These are phyloP conservation scores for Mallotus japonicus DNA, from an alignment of 441 rosid genomes.

Conservation along the genomic window DNA sequence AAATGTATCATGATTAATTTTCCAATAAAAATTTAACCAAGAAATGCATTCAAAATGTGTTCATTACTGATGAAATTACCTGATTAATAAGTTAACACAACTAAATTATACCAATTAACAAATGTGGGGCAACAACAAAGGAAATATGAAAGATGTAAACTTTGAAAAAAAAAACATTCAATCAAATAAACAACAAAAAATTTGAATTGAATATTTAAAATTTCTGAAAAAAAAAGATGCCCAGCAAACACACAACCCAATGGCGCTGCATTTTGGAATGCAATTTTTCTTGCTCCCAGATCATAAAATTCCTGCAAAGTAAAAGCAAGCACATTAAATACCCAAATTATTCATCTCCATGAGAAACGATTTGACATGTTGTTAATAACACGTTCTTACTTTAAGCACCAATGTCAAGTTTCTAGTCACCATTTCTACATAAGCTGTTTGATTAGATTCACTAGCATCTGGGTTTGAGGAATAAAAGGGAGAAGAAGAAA, in stretches of 20 bases:
- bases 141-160: no score
- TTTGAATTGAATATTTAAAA: no score
- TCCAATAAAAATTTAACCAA: no score
- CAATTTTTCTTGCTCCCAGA: constrained; percentile 16
- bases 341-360: neutral
- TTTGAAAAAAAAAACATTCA: no score
- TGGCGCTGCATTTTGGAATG: constrained; percentile 13
- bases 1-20: no score
- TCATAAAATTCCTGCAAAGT: constrained; percentile 6
- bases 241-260: constrained; percentile 1
- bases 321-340: neutral
- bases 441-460: neutral
- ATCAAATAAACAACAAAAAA: no score
- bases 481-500: neutral
- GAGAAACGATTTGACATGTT: neutral
- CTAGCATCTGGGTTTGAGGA: constrained; percentile 9
- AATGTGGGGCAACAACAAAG: no score
- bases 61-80: no score
- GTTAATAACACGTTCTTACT: neutral
- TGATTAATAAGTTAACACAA: no score
- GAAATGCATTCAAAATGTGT: no score
- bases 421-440: constrained; percentile 13
- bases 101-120: no score
- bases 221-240: no score
- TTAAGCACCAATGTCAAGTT: constrained; percentile 9